Base-by-base conservation (phyloP, 2,329 filamentous ascomycete species). In the Bisporella sp. region DNA sequence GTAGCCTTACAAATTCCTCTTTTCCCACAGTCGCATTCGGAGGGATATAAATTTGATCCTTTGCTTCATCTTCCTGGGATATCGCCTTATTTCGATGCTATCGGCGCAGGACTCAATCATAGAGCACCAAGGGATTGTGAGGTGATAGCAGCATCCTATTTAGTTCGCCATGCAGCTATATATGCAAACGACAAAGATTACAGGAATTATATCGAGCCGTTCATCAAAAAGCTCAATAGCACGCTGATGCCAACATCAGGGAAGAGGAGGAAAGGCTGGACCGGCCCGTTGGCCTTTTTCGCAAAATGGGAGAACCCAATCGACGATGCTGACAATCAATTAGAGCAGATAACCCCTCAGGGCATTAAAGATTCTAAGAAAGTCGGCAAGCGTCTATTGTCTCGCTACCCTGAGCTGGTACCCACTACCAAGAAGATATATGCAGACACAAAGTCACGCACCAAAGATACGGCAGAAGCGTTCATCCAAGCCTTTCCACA, bases 131-230 rank as follows among this genome's bases (percentile, higher is more conserved):
- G 73, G 50, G 72, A 76, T 7, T 81, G 78, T 62, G 71, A 69
- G 0, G 66, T 74, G 1, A 72, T 69, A 0, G 71, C 73, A 31
- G 77, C 77, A 0, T 75, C 77, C 2, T 81, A 81, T 61, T 68
- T 81, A 0, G 71, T 75, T 12, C 77, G 78, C n/a, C 78, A 81
- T 56, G 77, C 77, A 0, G 77, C 78, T 35, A 81, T 81, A 50
- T 80, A 79, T 57, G 75, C 75, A 55, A 81, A 81, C 54, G 77
- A 81, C 58, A 77, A 73, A 51, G 78, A 82, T 58, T 79, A 74
- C 45, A 76, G 80, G 54, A 68, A 71, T 39, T 81, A 79, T 57
- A 76, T 81, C 28, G 71, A 77, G 59, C 76, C 78, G 0, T 79
- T 81, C 45, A 59, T 80, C 12, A 63, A 70, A 47, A 86, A 86